Evolutionary conservation across 1,284 basidiomycete species (phyloP).

Genomic region (Baeospora myosura): DNA sequence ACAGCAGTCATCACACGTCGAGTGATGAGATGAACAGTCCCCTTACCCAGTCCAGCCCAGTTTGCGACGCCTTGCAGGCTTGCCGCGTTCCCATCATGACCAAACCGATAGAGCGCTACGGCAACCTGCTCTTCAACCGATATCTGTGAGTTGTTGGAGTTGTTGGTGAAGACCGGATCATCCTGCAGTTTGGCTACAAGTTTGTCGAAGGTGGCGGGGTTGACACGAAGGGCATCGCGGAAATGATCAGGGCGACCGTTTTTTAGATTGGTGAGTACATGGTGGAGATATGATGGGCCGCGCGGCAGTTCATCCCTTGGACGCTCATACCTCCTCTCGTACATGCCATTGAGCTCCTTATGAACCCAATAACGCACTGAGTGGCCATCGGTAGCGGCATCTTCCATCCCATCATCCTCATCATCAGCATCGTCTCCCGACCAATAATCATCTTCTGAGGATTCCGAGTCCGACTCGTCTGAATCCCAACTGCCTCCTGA

Average conservation of each 20-base stretch:
- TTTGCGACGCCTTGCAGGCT: conserved; percentile 11
- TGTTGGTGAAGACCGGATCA: conserved; percentile 16
- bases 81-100: conserved; percentile 18
- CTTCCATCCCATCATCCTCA: background rate
- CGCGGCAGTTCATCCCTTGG: background rate
- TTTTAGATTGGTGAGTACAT: conserved; percentile 11
- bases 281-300: background rate
- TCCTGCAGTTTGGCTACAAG: conserved; percentile 16
- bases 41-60: conserved; percentile 14
- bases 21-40: conserved; percentile 18
- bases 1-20: conserved; percentile 14
- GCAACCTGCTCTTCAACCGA: conserved; percentile 17
- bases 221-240: conserved; percentile 16
- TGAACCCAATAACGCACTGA: background rate
- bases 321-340: conserved; percentile 7
- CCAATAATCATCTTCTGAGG: too few relatives aligned
- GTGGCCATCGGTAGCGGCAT: background rate
- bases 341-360: conserved; percentile 2
- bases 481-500: too few relatives aligned
- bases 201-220: conserved; percentile 19
- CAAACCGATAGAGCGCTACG: conserved; percentile 16
- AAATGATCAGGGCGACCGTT: conserved; percentile 15
- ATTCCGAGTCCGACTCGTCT: too few relatives aligned
- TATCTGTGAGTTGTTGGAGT: conserved; percentile 14
- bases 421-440: conserved; percentile 4